Conservation (phyloP, 2,329 filamentous ascomycete species). For the Botrytis deweyae region DNA sequence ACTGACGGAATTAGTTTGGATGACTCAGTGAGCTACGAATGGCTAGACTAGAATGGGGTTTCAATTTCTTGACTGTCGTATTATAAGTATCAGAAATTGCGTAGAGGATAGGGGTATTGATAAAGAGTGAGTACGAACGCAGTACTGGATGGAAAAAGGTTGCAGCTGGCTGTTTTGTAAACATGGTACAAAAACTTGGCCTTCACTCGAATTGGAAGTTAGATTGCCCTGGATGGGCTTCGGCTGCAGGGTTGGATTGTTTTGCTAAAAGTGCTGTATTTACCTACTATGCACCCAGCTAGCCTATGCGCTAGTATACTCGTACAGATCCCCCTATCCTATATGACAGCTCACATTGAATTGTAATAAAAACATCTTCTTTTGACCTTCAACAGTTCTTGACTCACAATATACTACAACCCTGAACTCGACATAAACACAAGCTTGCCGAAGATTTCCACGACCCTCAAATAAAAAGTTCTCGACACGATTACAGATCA, state of each 20-base stretch:
- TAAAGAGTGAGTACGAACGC: not conserved
- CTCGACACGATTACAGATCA: not conserved
- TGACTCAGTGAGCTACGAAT: too few species aligned
- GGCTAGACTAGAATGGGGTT: not conserved
- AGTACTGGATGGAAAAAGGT: not conserved
- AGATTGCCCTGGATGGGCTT: not conserved
- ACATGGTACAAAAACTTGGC: not conserved
- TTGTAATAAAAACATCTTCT: not conserved
- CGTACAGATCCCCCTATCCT: not conserved
- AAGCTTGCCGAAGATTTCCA: too few species aligned
- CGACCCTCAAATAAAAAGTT: too few species aligned
- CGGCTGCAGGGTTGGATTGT: not conserved
- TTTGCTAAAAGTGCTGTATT: not conserved
- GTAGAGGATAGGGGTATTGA: accelerated
- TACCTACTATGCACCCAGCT: too few species aligned
- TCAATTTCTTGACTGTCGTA: accelerated
- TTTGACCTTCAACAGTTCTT: too few species aligned
- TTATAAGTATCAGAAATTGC: not conserved
- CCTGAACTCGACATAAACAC: too few species aligned
- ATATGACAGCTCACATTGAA: not conserved
- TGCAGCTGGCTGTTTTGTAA: not conserved
- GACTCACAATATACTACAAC: too few species aligned
- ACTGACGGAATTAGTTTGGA: not conserved
- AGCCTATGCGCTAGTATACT: too few species aligned
- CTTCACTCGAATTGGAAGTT: not conserved